Percentiles rank a stretch among this genome's conserved stretches.
Evolutionary conservation across 768 basidiomycete genomes (phyloP).

Genomic region (Rhizopogon roseolus): DNA sequence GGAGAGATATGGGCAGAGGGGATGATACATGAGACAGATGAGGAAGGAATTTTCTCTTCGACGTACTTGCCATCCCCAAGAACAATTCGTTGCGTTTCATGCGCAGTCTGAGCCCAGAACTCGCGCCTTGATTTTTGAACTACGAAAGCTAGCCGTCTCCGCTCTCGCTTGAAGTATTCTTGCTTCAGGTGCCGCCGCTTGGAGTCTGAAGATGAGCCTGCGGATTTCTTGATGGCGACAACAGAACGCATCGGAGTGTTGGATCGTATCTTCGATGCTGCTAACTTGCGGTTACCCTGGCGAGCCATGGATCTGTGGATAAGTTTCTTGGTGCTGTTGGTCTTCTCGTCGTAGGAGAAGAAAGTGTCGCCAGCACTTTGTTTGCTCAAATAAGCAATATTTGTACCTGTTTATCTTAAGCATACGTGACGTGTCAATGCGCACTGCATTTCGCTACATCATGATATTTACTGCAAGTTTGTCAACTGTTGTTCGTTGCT

Average conservation of each 20-base stretch:
- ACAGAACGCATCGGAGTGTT: slow-evolving; percentile 17
- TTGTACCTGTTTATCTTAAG: too few relatives aligned
- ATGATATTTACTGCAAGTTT: too few relatives aligned
- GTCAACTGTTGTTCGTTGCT: too few relatives aligned
- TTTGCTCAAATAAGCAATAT: not conserved
- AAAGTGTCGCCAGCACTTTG: too few relatives aligned
- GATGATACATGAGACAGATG: slow-evolving; percentile 1
- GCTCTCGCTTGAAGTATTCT: slow-evolving; percentile 15
- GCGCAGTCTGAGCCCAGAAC: slow-evolving; percentile 28
- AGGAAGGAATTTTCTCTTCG: slow-evolving; percentile 18
- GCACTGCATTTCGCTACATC: too few relatives aligned
- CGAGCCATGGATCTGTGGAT: slow-evolving; percentile 13
- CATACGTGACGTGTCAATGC: too few relatives aligned
- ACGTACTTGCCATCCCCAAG: slow-evolving; percentile 38
- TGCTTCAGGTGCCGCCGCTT: slow-evolving; percentile 17
- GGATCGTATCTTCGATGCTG: slow-evolving; percentile 23
- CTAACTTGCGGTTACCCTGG: slow-evolving; percentile 14
- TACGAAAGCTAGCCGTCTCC: slow-evolving; percentile 14
- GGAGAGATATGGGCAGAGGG: slow-evolving; percentile 1
- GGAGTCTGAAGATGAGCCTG: slow-evolving; percentile 6
- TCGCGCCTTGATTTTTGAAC: slow-evolving; percentile 21
- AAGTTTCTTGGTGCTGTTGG: slow-evolving; percentile 2
- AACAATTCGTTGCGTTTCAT: slow-evolving; percentile 32
- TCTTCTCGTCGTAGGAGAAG: too few relatives aligned
- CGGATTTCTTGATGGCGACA: slow-evolving; percentile 21